These are phyloP conservation scores for Beauveria pseudobassiana DNA, from an alignment of 2,329 filamentous ascomycete species.

Conservation along the genomic window DNA sequence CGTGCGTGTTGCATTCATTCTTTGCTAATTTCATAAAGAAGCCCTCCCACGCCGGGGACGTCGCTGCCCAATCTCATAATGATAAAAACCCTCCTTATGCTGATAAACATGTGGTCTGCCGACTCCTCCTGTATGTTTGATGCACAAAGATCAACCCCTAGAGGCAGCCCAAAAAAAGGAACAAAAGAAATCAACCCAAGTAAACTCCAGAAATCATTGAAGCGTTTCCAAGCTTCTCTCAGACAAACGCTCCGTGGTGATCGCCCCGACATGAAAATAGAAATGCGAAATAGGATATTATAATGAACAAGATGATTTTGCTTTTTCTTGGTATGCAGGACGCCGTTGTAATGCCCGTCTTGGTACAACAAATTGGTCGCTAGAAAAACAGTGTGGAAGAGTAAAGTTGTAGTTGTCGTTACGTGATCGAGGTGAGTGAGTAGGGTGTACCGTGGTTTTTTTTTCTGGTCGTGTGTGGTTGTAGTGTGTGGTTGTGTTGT, in stretches of 20 bases:
- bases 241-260: not conserved
- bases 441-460: not conserved
- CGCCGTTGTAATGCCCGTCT: slow-evolving; percentile 13
- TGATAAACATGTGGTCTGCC: not conserved
- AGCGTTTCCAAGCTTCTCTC: slow-evolving; percentile 4
- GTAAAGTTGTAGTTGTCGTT: not conserved
- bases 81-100: not conserved
- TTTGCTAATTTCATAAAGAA: slow-evolving; percentile 2
- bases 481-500: slow-evolving; percentile 15
- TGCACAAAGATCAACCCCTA: not conserved
- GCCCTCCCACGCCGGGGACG: not conserved
- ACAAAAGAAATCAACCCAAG: not conserved
- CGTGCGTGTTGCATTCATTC: slow-evolving; percentile 3
- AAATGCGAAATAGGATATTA: slow-evolving; percentile 10
- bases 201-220: not conserved
- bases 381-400: slow-evolving; percentile 14
- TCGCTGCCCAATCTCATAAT: not conserved
- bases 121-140: not conserved
- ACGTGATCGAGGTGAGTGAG: not conserved
- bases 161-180: not conserved
- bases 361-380: slow-evolving; percentile 15
- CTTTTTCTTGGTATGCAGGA: slow-evolving; percentile 12
- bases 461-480: slow-evolving; percentile 12
- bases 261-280: not conserved
- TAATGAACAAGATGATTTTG: slow-evolving; percentile 8